Conservation (phyloP, 1,139 yeast species). For the Chernovozyma aurita region DNA sequence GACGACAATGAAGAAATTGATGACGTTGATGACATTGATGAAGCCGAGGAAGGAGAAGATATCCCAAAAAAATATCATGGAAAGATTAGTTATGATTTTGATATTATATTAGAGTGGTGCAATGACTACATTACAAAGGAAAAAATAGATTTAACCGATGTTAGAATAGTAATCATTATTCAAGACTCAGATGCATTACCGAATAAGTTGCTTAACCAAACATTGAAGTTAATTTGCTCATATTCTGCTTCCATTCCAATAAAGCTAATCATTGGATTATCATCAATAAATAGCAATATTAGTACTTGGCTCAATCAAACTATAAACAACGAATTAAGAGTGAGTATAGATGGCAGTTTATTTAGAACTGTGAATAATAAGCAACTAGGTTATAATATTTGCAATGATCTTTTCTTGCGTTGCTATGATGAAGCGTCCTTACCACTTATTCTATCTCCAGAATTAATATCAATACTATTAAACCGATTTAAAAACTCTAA, state of each 20-base stretch:
- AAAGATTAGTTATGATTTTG: conserved; percentile 48
- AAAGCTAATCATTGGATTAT: conserved; percentile 49
- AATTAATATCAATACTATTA: conserved; percentile 31
- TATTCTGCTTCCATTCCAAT: conserved; percentile 35
- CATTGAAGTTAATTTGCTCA: conserved; percentile 44
- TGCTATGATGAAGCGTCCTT: conserved; percentile 10
- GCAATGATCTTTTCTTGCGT: conserved; percentile 32
- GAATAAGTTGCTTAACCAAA: conserved; percentile 44
- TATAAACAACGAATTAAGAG: conserved; percentile 28
- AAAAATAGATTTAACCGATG: conserved; percentile 9
- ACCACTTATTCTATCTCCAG: conserved; percentile 10
- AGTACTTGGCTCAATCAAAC: conserved; percentile 34
- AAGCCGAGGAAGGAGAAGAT: conserved; percentile 11
- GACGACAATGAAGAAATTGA: conserved; percentile 8
- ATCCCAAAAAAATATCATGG: conserved; percentile 19
- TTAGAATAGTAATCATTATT: conserved; percentile 42
- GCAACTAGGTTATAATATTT: conserved; percentile 33
- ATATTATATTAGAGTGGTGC: conserved; percentile 48
- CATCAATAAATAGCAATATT: conserved; percentile 39
- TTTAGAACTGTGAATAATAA: conserved; percentile 42
- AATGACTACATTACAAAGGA: conserved; percentile 12
- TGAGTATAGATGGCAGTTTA: conserved; percentile 35
- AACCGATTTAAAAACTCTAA: conserved; percentile 39
- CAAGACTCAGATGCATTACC: conserved; percentile 65
- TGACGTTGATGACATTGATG: conserved; percentile 14